Percentiles rank a stretch among this genome's conserved stretches.
Conservation (phyloP, 2,329 filamentous ascomycete species). For the Microdochium nivale region DNA sequence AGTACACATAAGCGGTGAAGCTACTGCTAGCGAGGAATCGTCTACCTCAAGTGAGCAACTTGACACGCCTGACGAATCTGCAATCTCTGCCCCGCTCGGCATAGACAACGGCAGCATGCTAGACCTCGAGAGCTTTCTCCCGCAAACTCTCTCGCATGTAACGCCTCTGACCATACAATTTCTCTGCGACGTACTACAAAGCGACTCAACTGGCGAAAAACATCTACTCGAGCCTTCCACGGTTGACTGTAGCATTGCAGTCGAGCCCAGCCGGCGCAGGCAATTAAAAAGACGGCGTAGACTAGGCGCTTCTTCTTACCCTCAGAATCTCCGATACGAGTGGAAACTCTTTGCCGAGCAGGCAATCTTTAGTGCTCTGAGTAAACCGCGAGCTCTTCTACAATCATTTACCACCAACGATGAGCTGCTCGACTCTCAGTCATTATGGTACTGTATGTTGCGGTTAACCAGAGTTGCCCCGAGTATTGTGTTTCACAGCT, state of each 20-base stretch:
- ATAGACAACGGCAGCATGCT: conserved; percentile 12
- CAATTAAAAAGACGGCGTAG: conserved; percentile 24
- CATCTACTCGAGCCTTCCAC: conserved; percentile 34
- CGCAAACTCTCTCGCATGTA: conserved; percentile 47
- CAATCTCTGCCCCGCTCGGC: neutral
- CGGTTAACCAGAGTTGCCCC: conserved; percentile 48
- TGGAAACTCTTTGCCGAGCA: conserved; percentile 58
- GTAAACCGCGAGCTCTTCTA: conserved; percentile 44
- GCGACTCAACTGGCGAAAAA: conserved; percentile 44
- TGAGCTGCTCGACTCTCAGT: conserved; percentile 49
- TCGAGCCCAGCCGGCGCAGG: conserved; percentile 16
- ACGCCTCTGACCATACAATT: conserved; percentile 49
- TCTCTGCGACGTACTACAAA: conserved; percentile 50
- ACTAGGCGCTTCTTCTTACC: conserved; percentile 11
- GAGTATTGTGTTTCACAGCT: conserved; percentile 51
- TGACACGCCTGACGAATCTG: conserved; percentile 10
- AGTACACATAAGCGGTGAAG: neutral
- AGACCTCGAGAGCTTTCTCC: conserved; percentile 30
- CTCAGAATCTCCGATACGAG: conserved; percentile 28
- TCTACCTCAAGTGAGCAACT: neutral
- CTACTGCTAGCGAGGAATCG: neutral
- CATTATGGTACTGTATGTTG: conserved; percentile 55
- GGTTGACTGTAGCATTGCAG: conserved; percentile 19
- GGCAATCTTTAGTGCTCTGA: conserved; percentile 55
- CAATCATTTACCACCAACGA: conserved; percentile 47